Base-by-base conservation (phyloP, 2,329 filamentous ascomycete species). In the Arthroderma sp. region DNA sequence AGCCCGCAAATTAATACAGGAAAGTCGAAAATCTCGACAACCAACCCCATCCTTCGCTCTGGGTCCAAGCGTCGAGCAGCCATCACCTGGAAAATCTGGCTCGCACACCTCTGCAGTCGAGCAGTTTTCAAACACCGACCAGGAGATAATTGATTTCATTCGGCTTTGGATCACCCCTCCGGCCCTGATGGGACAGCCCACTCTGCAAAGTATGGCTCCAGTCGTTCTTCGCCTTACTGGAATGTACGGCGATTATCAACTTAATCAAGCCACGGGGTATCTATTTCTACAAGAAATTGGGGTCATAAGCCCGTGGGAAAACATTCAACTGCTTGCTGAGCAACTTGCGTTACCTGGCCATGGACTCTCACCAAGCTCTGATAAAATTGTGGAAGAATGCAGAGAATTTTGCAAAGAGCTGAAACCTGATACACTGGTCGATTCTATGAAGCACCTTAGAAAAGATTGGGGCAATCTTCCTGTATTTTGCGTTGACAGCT, bases 201-300 rank as follows among this genome's bases (percentile, higher is more conserved):
- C 63, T 3, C 55, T 77, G 27, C 60, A 64, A 46, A 65, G 74
- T 32, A 60, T 76, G 22, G 73, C 70, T 22, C 69, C 75, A 10
- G 60, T 75, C 44, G 67, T 81, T 10, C 61, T 81, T 46, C 69
- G 71, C 38, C 70, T 72, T 2, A 72, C 70, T 0, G 74, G 71
- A 3, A 67, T 75, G 58, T 81, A 81, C 56, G 62, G 63, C 29
- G 60, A 58, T 28, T 54, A 68, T 32, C 57, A 56, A 9, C 52
- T 70, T 11, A 58, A 57, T 36, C 47, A 58, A 9, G 50, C 53
- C 5, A 65, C 69, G 31, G 67, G 69, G 32, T 62, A 62, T 40
- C 51, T 75, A 10, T 72, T 81, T 43, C 55, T 81, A 29, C 75
- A 80, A 53, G 78, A 81, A 52, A 61, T 81, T 22, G 78, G 78